Conservation (phyloP, 2,329 filamentous ascomycete genomes). For the Sporothrix inflata region DNA sequence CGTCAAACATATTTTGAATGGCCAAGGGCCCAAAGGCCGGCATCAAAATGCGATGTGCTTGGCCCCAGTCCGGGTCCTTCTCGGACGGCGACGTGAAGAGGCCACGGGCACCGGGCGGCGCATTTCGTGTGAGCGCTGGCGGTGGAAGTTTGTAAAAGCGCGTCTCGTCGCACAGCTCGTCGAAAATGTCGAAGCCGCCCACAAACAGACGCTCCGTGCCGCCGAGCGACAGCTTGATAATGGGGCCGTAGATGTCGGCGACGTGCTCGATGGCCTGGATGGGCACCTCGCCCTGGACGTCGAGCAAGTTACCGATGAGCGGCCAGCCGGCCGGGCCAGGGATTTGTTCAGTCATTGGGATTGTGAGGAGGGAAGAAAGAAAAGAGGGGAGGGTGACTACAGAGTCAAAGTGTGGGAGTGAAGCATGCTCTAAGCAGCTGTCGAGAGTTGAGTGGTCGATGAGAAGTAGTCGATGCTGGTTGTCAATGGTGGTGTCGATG, state of each 20-base stretch:
- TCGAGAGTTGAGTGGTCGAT: neutral
- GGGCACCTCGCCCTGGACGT: constrained; percentile 33
- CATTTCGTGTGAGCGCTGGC: constrained; percentile 20
- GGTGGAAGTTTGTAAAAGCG: constrained; percentile 34
- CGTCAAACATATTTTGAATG: constrained; percentile 68
- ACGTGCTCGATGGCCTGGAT: constrained; percentile 29
- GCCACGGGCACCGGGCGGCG: constrained; percentile 24
- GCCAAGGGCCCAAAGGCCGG: constrained; percentile 71
- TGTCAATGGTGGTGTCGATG: neutral
- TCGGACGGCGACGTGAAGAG: constrained; percentile 33
- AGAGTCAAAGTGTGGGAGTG: too few relatives aligned
- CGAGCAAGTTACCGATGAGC: constrained; percentile 34
- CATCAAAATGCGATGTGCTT: constrained; percentile 67
- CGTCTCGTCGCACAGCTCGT: constrained; percentile 36
- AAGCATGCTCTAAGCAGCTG: neutral
- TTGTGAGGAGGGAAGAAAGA: neutral
- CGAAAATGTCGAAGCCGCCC: constrained; percentile 32
- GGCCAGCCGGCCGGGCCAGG: constrained; percentile 33
- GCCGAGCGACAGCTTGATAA: constrained; percentile 30
- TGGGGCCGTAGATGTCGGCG: constrained; percentile 32
- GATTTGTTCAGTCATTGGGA: constrained; percentile 38
- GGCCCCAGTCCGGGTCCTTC: constrained; percentile 65
- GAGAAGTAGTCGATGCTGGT: neutral
- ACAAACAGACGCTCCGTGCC: constrained; percentile 28
- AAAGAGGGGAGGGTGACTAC: neutral